A percentile compares a stretch with the other conserved stretches of the same genome.
Conservation (phyloP, 306 rosid species). For the Pterocarpus macrocarpus region DNA sequence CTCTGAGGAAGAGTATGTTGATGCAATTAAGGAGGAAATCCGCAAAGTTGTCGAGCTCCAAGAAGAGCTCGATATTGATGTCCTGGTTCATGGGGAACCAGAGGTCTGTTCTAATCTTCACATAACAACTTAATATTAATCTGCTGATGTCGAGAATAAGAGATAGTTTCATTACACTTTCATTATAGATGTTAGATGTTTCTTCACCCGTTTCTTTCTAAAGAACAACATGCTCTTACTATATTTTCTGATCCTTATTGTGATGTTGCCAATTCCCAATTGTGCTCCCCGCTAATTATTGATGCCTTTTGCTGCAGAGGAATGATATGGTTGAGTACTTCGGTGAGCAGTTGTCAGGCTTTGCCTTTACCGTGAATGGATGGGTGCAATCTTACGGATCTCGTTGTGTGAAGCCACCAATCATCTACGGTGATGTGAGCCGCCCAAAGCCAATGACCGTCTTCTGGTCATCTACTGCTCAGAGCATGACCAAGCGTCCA, state of each 20-base stretch:
- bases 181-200: too few species aligned
- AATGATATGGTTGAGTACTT: conserved; percentile 95
- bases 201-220: neutral
- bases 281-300: conserved; percentile 38
- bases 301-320: conserved; percentile 64
- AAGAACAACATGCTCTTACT: neutral
- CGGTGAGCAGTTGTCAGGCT: conserved; percentile 89
- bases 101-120: conserved; percentile 68
- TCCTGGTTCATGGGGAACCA: conserved; percentile 90
- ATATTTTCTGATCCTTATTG: neutral
- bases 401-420: conserved; percentile 96
- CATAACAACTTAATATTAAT: neutral
- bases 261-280: conserved; percentile 3
- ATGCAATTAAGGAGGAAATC: conserved; percentile 78
- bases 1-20: conserved; percentile 81
- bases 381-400: conserved; percentile 97
- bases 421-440: conserved; percentile 91
- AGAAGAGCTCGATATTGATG: conserved; percentile 89
- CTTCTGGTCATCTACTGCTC: conserved; percentile 88
- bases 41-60: conserved; percentile 79
- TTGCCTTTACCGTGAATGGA: conserved; percentile 85
- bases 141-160: neutral
- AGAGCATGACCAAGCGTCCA: conserved; percentile 82
- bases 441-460: conserved; percentile 93
- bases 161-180: conserved; percentile 1